Evolutionary conservation across 2,329 filamentous ascomycete species (phyloP).

Genomic region (Chrysoporthe austroafricana): DNA sequence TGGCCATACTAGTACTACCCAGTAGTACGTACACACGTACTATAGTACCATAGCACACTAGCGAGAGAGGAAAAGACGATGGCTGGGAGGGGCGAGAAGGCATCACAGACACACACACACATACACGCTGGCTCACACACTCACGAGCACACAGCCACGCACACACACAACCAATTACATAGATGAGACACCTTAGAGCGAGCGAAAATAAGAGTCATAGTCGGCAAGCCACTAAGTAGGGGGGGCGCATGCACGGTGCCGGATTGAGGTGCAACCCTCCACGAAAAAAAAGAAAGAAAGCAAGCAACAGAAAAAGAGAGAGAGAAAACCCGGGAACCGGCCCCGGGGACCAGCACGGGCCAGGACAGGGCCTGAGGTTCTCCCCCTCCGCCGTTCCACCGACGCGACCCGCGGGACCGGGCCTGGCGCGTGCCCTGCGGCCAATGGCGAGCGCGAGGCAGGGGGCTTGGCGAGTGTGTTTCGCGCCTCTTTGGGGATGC

Average conservation of each 20-base stretch:
- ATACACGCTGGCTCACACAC: background rate
- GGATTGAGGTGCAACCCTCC: background rate
- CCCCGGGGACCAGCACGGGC: background rate
- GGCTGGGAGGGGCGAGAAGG: slow-evolving; percentile 9
- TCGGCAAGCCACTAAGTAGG: background rate
- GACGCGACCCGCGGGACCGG: slow-evolving; percentile 12
- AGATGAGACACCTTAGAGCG: too few species aligned
- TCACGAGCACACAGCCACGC: background rate
- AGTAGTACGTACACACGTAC: background rate
- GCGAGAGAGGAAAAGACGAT: background rate
- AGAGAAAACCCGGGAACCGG: too few species aligned
- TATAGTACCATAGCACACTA: background rate
- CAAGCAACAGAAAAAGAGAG: too few species aligned
- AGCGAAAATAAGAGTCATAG: slow-evolving; percentile 4
- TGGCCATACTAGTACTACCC: too few species aligned
- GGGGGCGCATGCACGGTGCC: background rate
- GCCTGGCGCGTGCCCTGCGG: slow-evolving; percentile 26
- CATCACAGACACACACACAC: background rate
- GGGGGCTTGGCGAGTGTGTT: slow-evolving; percentile 17
- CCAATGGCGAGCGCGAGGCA: slow-evolving; percentile 18
- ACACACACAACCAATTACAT: background rate
- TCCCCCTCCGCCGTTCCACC: background rate
- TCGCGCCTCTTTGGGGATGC: slow-evolving; percentile 11
- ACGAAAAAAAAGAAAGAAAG: too few species aligned
- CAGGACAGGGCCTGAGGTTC: background rate